Base-by-base conservation (phyloP, 2,329 filamentous ascomycete species). In the Calonectria pseudoturangicola region DNA sequence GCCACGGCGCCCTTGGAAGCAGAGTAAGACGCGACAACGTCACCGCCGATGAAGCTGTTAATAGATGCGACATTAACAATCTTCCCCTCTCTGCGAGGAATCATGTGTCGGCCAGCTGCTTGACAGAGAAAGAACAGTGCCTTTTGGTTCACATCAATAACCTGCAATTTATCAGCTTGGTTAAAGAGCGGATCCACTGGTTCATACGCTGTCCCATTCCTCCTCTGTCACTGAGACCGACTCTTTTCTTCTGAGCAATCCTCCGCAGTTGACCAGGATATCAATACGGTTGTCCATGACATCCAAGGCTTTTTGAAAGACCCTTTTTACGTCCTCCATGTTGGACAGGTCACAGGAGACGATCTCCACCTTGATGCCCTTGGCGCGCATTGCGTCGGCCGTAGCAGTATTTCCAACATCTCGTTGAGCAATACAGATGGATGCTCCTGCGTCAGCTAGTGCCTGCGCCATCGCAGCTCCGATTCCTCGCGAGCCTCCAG, bases 1-100 rank as follows among this genome's bases (percentile, higher is more conserved):
- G 66, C 33, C 33, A 74, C 66, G 10, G 36, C 72, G 2, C 72
- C 72, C 62, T 74, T 74, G n/a, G 69, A 72, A 3, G 70, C 66
- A 8, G 63, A 18, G 5, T 74, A 72, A 2, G 70, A 47, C 1
- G 66, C 66, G 2, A 74, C 36, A 15, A 58, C 50, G 6, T 66
- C 47, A 18, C 51, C 66, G 25, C 69, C 72, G 15, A 72, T 64
- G 27, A 74, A 72, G 47, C 51, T 69, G 47, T 69, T 70, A 28
- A 74, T 36, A 1, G 69, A 70, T 2, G 72, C 56, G 7, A 72
- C 48, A 15, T 74, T 74, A 45, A 72, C 51, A 47, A 74, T 74
- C 33, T 74, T 74, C 30, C 70, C 69, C 9, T 15, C 21, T n/a
- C 45, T 45, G 15, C 66, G 51, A 15, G 72, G 62, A 21, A 72